Evolutionary conservation across 2,329 filamentous ascomycete genomes (phyloP), one percentile per base, ranked within the genome.

Genomic region (Penicillium hordei): DNA sequence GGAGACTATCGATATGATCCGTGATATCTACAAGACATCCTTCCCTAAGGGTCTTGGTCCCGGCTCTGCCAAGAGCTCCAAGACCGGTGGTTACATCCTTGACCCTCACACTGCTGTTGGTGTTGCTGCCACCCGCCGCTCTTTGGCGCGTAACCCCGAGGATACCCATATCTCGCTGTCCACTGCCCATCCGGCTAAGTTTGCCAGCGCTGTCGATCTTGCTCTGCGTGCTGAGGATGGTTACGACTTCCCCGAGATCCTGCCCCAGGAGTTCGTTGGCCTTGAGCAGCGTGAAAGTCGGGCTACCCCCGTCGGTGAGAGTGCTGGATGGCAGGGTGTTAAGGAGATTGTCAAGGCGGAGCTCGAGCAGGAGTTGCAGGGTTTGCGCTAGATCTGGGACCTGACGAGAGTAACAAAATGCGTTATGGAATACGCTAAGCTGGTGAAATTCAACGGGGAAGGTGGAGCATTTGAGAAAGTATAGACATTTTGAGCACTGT

Each of bases 171-270:
- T 99, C 68, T 87, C 91, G 1, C 85, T 99, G 3, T 90, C 93
- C 1, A 99, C 94, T 2, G 94, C 94, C 2, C 94, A 99, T 75
- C 93, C 94, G 0, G 94, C 93, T 60, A 99, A 99, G 76, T 99
- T 99, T 70, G 87, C 89, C 0, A 85, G 86, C 33, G 93, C 93
- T 0, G 93, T 99, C 1, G 89, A 93, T 66, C 74, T 89, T 48
- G 92, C 93, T 0, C 80, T 97, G 59, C 83, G 86, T 62, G 83
- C 83, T 9, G 82, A 90, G 70, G 74, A 82, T n/a, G 86, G 83
- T 1, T 97, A 95, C 68, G 82, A 86, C 66, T 96, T 96, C 71
- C 81, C 85, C 40, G 84, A 88, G 61, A 89, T 97, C 1, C 81
- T 95, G 54, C 93, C 93, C 0, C 74, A 83, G 57, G 90, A 97